These are phyloP conservation scores for Ceratocystis lukuohia DNA, from an alignment of 2,329 filamentous ascomycete genomes.

Conservation along the genomic window DNA sequence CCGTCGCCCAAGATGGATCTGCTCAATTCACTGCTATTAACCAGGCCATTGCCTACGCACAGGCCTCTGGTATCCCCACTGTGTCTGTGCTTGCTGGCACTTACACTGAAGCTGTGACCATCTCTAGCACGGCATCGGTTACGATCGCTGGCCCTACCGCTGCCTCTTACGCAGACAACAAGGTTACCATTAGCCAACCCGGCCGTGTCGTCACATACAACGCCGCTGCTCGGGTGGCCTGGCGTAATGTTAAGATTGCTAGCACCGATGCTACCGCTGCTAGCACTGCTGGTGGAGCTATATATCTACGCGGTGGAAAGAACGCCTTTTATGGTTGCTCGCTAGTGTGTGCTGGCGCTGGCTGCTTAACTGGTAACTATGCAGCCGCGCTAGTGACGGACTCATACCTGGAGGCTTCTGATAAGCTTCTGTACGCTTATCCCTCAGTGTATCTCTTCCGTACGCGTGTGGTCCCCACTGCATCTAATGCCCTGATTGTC, in stretches of 20 bases:
- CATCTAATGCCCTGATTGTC: slow-evolving; percentile 24
- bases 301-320: slow-evolving; percentile 28
- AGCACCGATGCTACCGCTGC: slow-evolving; percentile 24
- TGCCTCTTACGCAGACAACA: slow-evolving; percentile 24
- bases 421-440: slow-evolving; percentile 32
- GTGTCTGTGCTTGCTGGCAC: slow-evolving; percentile 33
- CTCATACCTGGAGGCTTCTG: slow-evolving; percentile 32
- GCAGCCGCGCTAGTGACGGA: slow-evolving; percentile 31
- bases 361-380: slow-evolving; percentile 23
- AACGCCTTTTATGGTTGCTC: slow-evolving; percentile 31
- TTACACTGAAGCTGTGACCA: slow-evolving; percentile 31
- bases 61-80: slow-evolving; percentile 28
- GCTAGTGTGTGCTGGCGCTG: slow-evolving; percentile 29
- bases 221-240: slow-evolving; percentile 26
- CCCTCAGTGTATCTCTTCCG: slow-evolving; percentile 32
- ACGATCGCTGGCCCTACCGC: slow-evolving; percentile 29
- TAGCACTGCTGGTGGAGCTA: slow-evolving; percentile 24
- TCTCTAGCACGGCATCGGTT: slow-evolving; percentile 30
- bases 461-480: slow-evolving; percentile 31
- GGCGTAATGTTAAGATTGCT: slow-evolving; percentile 30
- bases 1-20: slow-evolving; percentile 32
- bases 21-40: slow-evolving; percentile 34
- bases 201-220: slow-evolving; percentile 25
- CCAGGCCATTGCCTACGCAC: slow-evolving; percentile 32
- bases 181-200: slow-evolving; percentile 27